Evolutionary conservation across 257 asterid species (phyloP).

Genomic region (Solanum chiquidenum): DNA sequence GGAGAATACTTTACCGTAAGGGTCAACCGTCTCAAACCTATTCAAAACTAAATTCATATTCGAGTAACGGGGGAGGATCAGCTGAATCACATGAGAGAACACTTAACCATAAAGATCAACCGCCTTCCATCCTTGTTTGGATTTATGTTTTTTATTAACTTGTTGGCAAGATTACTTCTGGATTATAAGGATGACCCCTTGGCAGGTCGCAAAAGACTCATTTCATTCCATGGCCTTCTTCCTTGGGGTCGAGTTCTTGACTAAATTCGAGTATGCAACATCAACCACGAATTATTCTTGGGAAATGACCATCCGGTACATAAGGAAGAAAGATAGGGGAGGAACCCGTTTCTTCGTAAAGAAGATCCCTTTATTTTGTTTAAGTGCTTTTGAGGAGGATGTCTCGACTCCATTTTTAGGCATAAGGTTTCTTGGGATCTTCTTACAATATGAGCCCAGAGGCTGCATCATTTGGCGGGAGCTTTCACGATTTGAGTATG

Average conservation of each 20-base stretch:
- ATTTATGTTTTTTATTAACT: background rate
- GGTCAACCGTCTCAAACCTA: background rate
- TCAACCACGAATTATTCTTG: background rate
- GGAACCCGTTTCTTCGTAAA: background rate
- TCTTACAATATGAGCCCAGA: background rate
- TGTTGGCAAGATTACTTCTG: background rate
- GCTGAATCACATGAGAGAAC: background rate
- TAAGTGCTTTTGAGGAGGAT: background rate
- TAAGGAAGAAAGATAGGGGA: background rate
- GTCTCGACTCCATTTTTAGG: background rate
- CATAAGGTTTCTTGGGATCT: background rate
- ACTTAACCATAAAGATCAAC: background rate
- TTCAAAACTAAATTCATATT: background rate
- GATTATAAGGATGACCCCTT: background rate
- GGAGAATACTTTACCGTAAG: background rate
- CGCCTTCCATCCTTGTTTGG: background rate
- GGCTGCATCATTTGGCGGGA: background rate
- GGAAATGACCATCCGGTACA: background rate
- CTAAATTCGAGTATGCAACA: background rate
- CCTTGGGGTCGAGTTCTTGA: background rate
- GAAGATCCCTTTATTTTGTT: background rate
- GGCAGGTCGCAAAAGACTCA: background rate
- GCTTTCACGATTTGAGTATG: background rate
- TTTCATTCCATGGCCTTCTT: background rate
- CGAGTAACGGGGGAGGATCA: background rate